Conservation (phyloP, 2,329 filamentous ascomycete species). For the Hypoxylon sp. region DNA sequence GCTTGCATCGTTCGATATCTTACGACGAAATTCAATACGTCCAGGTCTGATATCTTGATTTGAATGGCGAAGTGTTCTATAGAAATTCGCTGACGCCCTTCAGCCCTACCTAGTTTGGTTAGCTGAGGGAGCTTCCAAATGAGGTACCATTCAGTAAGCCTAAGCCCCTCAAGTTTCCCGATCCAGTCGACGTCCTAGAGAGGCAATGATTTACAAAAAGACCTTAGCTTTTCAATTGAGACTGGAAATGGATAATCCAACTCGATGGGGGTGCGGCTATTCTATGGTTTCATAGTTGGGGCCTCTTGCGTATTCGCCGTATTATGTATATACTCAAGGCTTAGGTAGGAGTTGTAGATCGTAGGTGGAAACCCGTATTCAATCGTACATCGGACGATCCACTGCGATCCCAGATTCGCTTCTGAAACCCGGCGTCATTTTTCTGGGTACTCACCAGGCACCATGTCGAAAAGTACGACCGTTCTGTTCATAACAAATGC, state of each 20-base stretch:
- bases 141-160: constrained; percentile 13
- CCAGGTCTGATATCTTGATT: constrained; percentile 21
- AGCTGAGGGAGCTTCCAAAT: constrained; percentile 12
- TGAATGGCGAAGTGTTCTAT: constrained; percentile 2
- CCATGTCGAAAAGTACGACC: constrained; percentile 11
- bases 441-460: constrained; percentile 1
- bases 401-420: constrained; percentile 6
- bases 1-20: constrained; percentile 19
- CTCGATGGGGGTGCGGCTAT: constrained; percentile 5
- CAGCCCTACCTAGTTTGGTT: constrained; percentile 8
- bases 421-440: constrained; percentile 7
- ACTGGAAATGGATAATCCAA: constrained; percentile 5
- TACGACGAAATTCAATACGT: constrained; percentile 8
- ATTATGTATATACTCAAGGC: constrained; percentile 24
- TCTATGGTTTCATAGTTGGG: neutral
- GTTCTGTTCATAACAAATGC: constrained; percentile 20
- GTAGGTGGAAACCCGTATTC: constrained; percentile 2
- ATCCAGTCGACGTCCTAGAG: constrained; percentile 3
- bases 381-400: constrained; percentile 6
- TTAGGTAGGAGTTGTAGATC: constrained; percentile 10
- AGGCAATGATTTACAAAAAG: constrained; percentile 13
- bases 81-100: neutral
- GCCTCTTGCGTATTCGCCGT: neutral
- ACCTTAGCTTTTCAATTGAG: constrained; percentile 3
- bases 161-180: constrained; percentile 11